A percentile compares a stretch with the other conserved stretches of the same genome.
Evolutionary conservation across 768 basidiomycete genomes (phyloP).

Genomic region (Termitomyces sp.): DNA sequence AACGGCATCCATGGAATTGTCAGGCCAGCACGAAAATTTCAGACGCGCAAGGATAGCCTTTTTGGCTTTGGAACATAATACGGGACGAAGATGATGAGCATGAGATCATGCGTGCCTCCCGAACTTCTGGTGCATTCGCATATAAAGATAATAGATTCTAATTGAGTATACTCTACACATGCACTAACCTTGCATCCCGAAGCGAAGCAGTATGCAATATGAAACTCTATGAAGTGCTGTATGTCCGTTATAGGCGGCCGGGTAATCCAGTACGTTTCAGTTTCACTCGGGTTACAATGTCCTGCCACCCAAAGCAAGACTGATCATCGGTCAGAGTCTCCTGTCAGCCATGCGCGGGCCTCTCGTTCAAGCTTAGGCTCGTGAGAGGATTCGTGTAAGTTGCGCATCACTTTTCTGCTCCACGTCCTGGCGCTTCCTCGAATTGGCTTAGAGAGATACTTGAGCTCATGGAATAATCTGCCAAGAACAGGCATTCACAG

Average conservation of each 20-base stretch:
- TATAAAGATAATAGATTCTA: not conserved
- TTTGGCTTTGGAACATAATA: conserved; percentile 6
- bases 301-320: not conserved
- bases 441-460: not conserved
- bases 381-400: not conserved
- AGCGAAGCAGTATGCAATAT: not conserved
- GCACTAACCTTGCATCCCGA: not conserved
- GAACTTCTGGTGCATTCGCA: not conserved
- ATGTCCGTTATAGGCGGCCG: no score
- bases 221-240: not conserved
- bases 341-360: not conserved
- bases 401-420: not conserved
- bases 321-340: not conserved
- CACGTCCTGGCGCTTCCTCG: not conserved
- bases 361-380: not conserved
- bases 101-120: not conserved
- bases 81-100: not conserved
- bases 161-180: not conserved
- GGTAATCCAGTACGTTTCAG: not conserved
- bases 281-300: not conserved
- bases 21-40: not conserved
- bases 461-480: no score
- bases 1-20: not conserved
- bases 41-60: conserved; percentile 3
- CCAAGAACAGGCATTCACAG: not conserved